A percentile compares a stretch with the other conserved stretches of the same genome.
Conservation (phyloP, 2,329 filamentous ascomycete genomes). For the Botrytis sinoallii region DNA sequence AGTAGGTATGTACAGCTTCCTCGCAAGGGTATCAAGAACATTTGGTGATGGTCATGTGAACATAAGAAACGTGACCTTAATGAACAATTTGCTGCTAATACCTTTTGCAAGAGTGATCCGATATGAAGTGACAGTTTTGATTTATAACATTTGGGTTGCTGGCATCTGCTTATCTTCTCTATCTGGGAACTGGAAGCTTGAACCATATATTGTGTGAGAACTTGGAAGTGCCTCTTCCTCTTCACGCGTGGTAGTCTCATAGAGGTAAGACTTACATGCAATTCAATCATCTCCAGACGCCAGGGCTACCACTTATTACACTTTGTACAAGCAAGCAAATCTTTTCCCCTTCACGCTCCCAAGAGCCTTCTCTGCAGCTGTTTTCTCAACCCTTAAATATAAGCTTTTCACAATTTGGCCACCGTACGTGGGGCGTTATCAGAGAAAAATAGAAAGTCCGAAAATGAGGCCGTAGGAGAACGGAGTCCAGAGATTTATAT, state of each 20-base stretch:
- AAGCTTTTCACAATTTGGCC: background rate
- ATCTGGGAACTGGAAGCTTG: background rate
- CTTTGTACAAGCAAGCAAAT: background rate
- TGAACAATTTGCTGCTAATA: background rate
- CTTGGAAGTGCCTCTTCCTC: background rate
- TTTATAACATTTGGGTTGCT: background rate
- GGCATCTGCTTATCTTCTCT: background rate
- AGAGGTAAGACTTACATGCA: too few species aligned
- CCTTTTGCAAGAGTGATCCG: background rate
- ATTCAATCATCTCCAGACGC: too few species aligned
- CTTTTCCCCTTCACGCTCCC: background rate
- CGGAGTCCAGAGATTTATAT: background rate
- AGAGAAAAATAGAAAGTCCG: slow-evolving; percentile 29
- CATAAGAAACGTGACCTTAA: background rate
- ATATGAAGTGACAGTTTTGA: background rate
- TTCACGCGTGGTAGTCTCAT: background rate
- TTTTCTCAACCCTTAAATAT: background rate
- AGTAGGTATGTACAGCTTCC: background rate
- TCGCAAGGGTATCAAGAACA: background rate
- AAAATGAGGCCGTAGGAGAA: slow-evolving; percentile 27
- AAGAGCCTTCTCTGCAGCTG: background rate
- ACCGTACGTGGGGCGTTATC: slow-evolving; percentile 34
- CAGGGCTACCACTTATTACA: background rate
- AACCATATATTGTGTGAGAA: background rate
- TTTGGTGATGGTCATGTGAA: background rate